Conservation (phyloP, 768 basidiomycete species). For the Amanita molliuscula region DNA sequence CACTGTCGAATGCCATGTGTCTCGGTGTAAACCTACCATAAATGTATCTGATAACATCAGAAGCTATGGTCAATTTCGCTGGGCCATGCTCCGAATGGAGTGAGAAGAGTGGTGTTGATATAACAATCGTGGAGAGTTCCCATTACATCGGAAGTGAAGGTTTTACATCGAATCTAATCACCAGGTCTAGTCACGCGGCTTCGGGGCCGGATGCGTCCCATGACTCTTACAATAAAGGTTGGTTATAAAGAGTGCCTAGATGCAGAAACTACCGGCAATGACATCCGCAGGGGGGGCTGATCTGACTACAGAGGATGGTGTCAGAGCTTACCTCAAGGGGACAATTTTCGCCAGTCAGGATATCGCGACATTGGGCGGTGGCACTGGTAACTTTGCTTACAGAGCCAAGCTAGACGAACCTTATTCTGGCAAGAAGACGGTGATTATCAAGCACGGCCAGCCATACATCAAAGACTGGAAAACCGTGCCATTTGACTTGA, state of each 20-base stretch:
- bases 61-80: too few species aligned
- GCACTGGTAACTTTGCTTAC: slow-evolving; percentile 46
- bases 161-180: too few species aligned
- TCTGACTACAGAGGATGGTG: slow-evolving; percentile 23
- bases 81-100: too few species aligned
- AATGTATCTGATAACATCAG: too few species aligned
- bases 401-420: slow-evolving; percentile 34
- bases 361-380: slow-evolving; percentile 37
- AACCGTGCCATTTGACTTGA: slow-evolving; percentile 19
- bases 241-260: neutral
- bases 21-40: too few species aligned
- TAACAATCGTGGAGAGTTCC: too few species aligned
- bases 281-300: slow-evolving; percentile 8
- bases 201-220: neutral
- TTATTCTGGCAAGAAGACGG: slow-evolving; percentile 30
- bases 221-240: neutral
- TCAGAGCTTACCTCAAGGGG: slow-evolving; percentile 32
- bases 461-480: slow-evolving; percentile 24
- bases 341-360: slow-evolving; percentile 35
- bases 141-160: too few species aligned
- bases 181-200: too few species aligned
- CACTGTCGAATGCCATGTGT: too few species aligned
- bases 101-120: too few species aligned
- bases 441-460: slow-evolving; percentile 51
- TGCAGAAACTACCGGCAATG: neutral